phyloP scores from a whole-genome alignment of 2,329 filamentous ascomycete species.

The Simplicillium sp. region DNA sequence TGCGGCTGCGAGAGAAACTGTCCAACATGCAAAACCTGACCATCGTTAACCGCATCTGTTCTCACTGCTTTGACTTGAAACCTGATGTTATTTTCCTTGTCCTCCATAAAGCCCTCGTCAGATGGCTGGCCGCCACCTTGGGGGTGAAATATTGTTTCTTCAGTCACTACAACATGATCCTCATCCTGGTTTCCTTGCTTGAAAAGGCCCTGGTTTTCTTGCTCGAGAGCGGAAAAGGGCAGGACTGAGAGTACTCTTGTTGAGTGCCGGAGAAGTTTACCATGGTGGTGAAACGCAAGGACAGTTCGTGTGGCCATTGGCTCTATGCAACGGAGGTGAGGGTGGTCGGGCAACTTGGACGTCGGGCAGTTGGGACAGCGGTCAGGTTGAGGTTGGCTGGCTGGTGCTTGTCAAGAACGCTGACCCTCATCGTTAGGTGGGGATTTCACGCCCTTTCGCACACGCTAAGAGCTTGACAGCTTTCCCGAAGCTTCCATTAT shows the following conservation, averaged over 20 bases:
- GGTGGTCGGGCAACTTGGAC: too few relatives aligned
- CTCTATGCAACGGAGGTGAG: too few relatives aligned
- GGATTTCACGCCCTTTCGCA: background rate
- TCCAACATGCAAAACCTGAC: constrained; percentile 58
- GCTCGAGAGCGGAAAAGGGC: constrained; percentile 38
- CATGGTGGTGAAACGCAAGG: constrained; percentile 34
- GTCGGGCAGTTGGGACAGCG: background rate
- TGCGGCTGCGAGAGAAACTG: constrained; percentile 29
- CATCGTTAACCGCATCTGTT: constrained; percentile 36
- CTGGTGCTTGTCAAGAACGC: too few relatives aligned
- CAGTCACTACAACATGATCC: constrained; percentile 49
- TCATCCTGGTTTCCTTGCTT: constrained; percentile 38
- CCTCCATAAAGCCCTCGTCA: constrained; percentile 50
- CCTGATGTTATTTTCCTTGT: constrained; percentile 5
- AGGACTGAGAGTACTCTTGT: constrained; percentile 36
- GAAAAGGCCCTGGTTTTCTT: constrained; percentile 44
- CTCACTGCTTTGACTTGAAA: constrained; percentile 51
- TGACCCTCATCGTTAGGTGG: background rate
- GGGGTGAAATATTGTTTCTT: constrained; percentile 63
- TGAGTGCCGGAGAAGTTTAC: constrained; percentile 30
- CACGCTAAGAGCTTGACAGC: too few relatives aligned
- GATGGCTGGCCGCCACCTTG: constrained; percentile 69
- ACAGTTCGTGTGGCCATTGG: constrained; percentile 22
- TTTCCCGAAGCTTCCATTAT: too few relatives aligned
- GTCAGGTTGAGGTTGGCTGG: too few relatives aligned